A percentile compares a stretch with the other conserved stretches of the same genome.
phyloP scores from a whole-genome alignment of 1,284 basidiomycete species.

The Abortiporus biennis region DNA sequence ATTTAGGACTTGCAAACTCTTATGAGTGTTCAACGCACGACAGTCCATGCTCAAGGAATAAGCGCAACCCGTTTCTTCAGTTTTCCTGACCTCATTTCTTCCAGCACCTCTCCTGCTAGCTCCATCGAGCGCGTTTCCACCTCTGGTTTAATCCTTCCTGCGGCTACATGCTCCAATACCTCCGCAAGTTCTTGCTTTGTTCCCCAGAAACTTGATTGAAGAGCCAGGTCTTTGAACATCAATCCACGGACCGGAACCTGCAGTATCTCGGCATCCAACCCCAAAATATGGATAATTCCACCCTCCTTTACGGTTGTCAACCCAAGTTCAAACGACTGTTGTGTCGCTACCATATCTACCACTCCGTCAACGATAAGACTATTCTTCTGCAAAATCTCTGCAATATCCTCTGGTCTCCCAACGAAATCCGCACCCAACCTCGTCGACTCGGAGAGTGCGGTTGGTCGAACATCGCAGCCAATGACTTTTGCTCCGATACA shows the following conservation, averaged over 20 bases:
- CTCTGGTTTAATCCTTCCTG: conserved; percentile 15
- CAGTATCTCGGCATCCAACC: conserved; percentile 10
- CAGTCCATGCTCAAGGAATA: conserved; percentile 14
- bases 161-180: conserved; percentile 15
- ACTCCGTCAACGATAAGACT: conserved; percentile 32
- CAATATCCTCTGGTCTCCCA: conserved; percentile 12
- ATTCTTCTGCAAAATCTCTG: conserved; percentile 15
- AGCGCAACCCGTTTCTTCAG: conserved; percentile 12
- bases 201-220: conserved; percentile 14
- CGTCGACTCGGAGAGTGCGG: conserved; percentile 10
- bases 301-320: conserved; percentile 9
- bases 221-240: conserved; percentile 14
- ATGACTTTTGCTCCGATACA: conserved; percentile 14
- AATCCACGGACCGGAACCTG: conserved; percentile 7
- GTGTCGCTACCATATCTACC: conserved; percentile 26
- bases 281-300: conserved; percentile 15
- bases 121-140: conserved; percentile 16
- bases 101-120: conserved; percentile 11
- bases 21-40: too few species aligned
- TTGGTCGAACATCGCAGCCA: conserved; percentile 15
- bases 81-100: conserved; percentile 13
- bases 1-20: too few species aligned
- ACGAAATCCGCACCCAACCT: conserved; percentile 16
- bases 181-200: conserved; percentile 14
- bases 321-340: conserved; percentile 14